Conservation (phyloP, 148 eudicot species). For the Vaccinium corymbosum region DNA sequence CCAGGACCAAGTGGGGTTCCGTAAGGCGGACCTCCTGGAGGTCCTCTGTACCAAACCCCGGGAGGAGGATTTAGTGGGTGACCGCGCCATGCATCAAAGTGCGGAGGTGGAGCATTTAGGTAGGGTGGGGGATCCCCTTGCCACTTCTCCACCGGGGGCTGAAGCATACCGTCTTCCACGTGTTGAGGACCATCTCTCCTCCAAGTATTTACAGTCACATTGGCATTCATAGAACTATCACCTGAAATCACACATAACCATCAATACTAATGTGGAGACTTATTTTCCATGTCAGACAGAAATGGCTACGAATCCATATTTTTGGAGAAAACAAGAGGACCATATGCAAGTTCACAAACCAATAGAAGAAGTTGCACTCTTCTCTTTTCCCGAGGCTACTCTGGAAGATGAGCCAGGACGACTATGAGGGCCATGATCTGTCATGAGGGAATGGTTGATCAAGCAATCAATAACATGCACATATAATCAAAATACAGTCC, state of each 20-base stretch:
- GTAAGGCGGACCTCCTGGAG: conserved; percentile 73
- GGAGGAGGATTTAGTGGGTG: conserved; percentile 67
- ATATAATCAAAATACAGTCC: neutral
- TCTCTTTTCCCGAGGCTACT: conserved; percentile 33
- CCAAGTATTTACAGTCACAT: conserved; percentile 41
- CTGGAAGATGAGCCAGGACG: conserved; percentile 64
- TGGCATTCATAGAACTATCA: conserved; percentile 30
- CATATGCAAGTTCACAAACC: conserved; percentile 33
- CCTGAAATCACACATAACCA: conserved; percentile 31
- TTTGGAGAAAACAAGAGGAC: neutral
- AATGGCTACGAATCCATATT: neutral
- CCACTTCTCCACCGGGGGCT: conserved; percentile 68
- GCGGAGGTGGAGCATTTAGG: conserved; percentile 60
- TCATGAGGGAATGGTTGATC: conserved; percentile 11
- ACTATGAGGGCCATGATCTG: conserved; percentile 45
- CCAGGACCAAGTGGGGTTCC: conserved; percentile 63
- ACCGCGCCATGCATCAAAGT: conserved; percentile 83
- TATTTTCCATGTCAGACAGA: neutral
- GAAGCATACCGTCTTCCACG: conserved; percentile 45
- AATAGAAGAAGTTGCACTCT: conserved; percentile 33
- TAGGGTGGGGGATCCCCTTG: conserved; percentile 65
- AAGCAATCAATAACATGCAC: conserved; percentile 16
- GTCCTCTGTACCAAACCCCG: conserved; percentile 87
- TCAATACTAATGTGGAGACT: neutral
- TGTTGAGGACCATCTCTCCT: conserved; percentile 50